Base-by-base conservation (phyloP, 2,329 filamentous ascomycete genomes). In the Pseudogymnoascus pannorum region DNA sequence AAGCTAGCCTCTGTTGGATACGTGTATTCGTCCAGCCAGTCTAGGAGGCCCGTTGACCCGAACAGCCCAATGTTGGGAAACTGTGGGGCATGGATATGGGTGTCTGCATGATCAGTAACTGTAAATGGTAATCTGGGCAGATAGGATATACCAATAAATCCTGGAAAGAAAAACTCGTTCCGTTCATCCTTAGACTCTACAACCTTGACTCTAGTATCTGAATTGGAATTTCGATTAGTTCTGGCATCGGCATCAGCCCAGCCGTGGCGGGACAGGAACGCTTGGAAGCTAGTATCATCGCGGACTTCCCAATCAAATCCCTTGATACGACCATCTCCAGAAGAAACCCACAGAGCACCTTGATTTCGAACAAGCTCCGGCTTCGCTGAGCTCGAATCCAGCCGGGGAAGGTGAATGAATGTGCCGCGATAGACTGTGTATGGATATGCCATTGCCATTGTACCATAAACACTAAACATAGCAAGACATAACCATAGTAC, bases 131-230 rank as follows among this genome's bases (percentile, higher is more conserved):
- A 29, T 5, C 9, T 31, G 14, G 24, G 9, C 18, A 29, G 24
- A 31, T 9, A 22, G 11, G 12, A 72, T 79, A 67, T 72, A 88
- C 87, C 87, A 63, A 94, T 86, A 70, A 93, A 92, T 5, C 90
- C 90, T 0, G 90, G 90, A 68, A 94, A 93, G 78, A 91, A 92
- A 76, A 93, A 93, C 60, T 88, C 44, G 24, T 51, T 51, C n/a
- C 44, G 44, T 51, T 16, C 5, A 12, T 51, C 24, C 2, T 51
- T 51, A 5, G 44, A 51, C 44, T 29, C 5, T 31, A 51, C 44
- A 18, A 51, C 24, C 4, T 51, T 16, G 5, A 51, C 8, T 29
- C 1, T 48, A n/a, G 44, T 51, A 9, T 18, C 3, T 29, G n/a
- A 29, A 12, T 51, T 29, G 24, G 4, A 51, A 18, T 26, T 31